Evolutionary conservation across 768 basidiomycete species (phyloP).

Genomic region (Lactarius quietus): DNA sequence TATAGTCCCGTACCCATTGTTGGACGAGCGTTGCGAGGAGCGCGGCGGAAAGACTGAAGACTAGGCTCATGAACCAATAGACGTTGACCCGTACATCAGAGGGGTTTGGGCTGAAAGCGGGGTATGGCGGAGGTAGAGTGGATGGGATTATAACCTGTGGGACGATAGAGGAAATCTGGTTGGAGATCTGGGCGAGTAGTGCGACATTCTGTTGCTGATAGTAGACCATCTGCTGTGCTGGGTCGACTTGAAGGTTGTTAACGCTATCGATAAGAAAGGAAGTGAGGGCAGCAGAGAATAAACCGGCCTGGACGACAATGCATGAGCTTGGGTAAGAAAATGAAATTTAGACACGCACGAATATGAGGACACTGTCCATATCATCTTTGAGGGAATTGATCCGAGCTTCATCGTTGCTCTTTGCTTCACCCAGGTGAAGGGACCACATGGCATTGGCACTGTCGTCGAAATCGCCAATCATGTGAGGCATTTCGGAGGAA

Average conservation of each 20-base stretch:
- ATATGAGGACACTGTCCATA: slow-evolving; percentile 1
- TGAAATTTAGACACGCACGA: not conserved
- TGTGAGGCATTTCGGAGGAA: not conserved
- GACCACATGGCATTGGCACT: not conserved
- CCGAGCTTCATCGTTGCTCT: not conserved
- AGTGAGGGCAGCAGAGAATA: slow-evolving; percentile 13
- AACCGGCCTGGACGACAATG: slow-evolving; percentile 4
- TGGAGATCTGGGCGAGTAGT: slow-evolving; percentile 9
- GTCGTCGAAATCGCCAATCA: not conserved
- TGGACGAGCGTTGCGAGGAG: slow-evolving; percentile 45
- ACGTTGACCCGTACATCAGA: slow-evolving; percentile 39
- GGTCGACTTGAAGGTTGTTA: slow-evolving; percentile 10
- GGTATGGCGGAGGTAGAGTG: not conserved
- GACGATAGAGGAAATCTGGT: not conserved
- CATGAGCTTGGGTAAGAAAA: not conserved
- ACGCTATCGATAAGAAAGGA: slow-evolving; percentile 11
- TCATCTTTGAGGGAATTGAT: not conserved
- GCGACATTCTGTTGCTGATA: slow-evolving; percentile 6
- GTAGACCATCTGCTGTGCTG: not conserved
- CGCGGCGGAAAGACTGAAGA: slow-evolving; percentile 41
- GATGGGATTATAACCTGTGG: not conserved
- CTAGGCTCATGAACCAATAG: slow-evolving; percentile 39
- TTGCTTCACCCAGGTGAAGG: not conserved
- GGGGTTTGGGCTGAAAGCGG: slow-evolving; percentile 25
- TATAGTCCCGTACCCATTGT: slow-evolving; percentile 45